Evolutionary conservation across 768 basidiomycete genomes (phyloP), one percentile per base, ranked within the genome.

Genomic region (Lentinula edodes): DNA sequence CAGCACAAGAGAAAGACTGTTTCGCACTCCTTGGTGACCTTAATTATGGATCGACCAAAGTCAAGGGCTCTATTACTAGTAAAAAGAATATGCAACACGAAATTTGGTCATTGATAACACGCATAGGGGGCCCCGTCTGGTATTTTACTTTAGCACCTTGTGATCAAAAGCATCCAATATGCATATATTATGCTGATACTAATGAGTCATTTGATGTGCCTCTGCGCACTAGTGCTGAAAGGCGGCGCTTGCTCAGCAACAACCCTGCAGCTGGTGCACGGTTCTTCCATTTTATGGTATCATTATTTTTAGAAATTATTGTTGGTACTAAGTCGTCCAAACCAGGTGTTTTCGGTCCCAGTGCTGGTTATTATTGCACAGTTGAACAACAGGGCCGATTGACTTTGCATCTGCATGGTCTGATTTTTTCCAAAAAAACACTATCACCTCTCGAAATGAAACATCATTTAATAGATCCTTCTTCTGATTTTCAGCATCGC

Each of bases 401-500:
- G 2, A 69, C 68, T 3, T 58, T 71, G 23, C 78, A 80, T 66
- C 45, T 76, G 2, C 77, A 79, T 63, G 20, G 74, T 35, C 39
- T 78, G 1, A 18, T 78, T 0, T 80, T 76, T 76, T 67, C 78
- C 1, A 18, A 41, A 32, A 66, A 68, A 16, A 61, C 61, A 2
- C 46, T 70, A 0, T 63, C 71, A 8, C 77, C 75, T 4, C 70
- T 77, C 54, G 68, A 76, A 52, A 75, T 77, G 6, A 39, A 69
- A 34, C 68, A 76, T 9, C 55, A 52, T 9, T 6, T 79, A 0
- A 53, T 71, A 28, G 61, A 66, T 35, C n/a, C 50, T 2, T 66
- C 68, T 23, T 64, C 62, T 5, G 59, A 64, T 3, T 77, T 77
- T 55, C 65, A 68, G 38, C 42, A 60, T 2, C 43, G 50, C 2